Conservation (phyloP, 768 basidiomycete genomes). For the Lyophyllum shimeji region DNA sequence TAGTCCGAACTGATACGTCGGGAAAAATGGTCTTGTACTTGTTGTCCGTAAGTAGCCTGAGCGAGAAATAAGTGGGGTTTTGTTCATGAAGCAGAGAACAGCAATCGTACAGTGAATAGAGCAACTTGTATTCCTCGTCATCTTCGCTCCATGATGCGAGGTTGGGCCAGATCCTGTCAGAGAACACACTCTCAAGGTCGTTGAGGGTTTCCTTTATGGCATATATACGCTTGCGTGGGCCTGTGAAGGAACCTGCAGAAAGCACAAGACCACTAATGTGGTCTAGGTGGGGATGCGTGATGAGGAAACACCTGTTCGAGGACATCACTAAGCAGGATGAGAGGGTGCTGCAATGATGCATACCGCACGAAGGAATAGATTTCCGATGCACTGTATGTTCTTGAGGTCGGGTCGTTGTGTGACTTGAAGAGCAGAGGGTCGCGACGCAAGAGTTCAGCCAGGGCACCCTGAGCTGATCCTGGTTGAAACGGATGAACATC, state of each 20-base stretch:
- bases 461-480: conserved; percentile 88
- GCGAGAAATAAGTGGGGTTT: conserved; percentile 7
- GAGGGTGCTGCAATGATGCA: conserved; percentile 12
- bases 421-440: conserved; percentile 55
- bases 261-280: conserved; percentile 84
- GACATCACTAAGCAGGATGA: conserved; percentile 3
- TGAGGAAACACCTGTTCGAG: conserved; percentile 66
- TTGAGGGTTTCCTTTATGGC: conserved; percentile 61
- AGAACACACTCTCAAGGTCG: conserved; percentile 71
- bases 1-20: conserved; percentile 59
- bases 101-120: conserved; percentile 61
- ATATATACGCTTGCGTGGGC: conserved; percentile 61
- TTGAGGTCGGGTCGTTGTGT: conserved; percentile 20
- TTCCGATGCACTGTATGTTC: conserved; percentile 40
- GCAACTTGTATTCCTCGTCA: conserved; percentile 56
- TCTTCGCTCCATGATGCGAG: conserved; percentile 73
- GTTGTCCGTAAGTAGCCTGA: conserved; percentile 51
- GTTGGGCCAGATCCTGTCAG: conserved; percentile 82
- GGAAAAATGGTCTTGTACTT: conserved; percentile 52
- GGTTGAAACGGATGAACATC: background rate
- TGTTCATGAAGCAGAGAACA: conserved; percentile 1
- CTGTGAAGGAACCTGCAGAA: conserved; percentile 74
- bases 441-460: conserved; percentile 57
- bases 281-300: conserved; percentile 91
- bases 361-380: conserved; percentile 57